Evolutionary conservation across 495 filamentous ascomycete species (phyloP).

Genomic region (Rhypophila decipiens): DNA sequence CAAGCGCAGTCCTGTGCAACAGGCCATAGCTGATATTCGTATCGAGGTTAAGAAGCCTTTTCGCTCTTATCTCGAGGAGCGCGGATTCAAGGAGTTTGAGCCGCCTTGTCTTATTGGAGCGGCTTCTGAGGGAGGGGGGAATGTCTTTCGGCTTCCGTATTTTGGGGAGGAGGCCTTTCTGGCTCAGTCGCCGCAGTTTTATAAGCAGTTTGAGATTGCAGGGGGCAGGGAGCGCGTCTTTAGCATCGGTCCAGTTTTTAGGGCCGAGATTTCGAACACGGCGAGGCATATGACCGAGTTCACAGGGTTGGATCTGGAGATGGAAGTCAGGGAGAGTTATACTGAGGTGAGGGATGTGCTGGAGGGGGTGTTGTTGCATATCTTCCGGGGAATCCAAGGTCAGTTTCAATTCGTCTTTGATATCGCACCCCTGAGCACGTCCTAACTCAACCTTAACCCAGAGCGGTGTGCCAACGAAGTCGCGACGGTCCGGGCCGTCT

Average conservation of each 20-base stretch:
- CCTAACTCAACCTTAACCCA: neutral
- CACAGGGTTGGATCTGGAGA: conserved; percentile 94
- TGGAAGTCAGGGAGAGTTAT: conserved; percentile 87
- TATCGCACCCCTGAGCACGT: conserved; percentile 4
- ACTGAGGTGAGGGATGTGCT: conserved; percentile 76
- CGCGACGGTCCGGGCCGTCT: conserved; percentile 57
- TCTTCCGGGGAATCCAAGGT: conserved; percentile 68
- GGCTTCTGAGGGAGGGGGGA: conserved; percentile 88
- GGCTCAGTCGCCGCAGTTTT: conserved; percentile 65
- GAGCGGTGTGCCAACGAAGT: conserved; percentile 63
- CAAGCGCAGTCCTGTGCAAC: conserved; percentile 78
- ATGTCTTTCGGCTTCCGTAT: conserved; percentile 89
- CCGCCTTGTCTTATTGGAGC: conserved; percentile 84
- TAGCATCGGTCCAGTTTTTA: conserved; percentile 76
- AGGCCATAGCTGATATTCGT: conserved; percentile 76
- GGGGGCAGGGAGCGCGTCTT: conserved; percentile 87
- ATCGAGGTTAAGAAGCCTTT: conserved; percentile 77
- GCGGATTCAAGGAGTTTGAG: conserved; percentile 75
- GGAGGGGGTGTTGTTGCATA: conserved; percentile 79
- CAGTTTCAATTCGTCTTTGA: neutral
- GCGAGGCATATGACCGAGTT: conserved; percentile 93
- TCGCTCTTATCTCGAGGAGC: conserved; percentile 65
- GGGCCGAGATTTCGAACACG: conserved; percentile 95
- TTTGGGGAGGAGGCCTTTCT: conserved; percentile 57
- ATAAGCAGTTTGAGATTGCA: conserved; percentile 95